phyloP scores from a whole-genome alignment of 1,284 basidiomycete genomes.

The Melampsora americana region DNA sequence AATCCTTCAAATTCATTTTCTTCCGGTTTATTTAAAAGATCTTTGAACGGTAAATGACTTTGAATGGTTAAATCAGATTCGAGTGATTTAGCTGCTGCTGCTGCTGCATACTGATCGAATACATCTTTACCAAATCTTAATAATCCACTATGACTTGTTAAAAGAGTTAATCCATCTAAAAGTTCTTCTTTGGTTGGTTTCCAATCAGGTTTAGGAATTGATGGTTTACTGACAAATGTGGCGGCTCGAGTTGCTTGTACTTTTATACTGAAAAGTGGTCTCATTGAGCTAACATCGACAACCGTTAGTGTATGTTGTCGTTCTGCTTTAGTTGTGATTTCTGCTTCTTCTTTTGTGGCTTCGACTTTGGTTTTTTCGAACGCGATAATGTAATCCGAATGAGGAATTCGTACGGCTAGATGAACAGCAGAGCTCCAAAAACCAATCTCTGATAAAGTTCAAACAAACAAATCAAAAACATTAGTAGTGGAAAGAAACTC shows the following conservation, averaged over 20 bases:
- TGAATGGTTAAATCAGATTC: slow-evolving; percentile 23
- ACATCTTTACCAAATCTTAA: slow-evolving; percentile 23
- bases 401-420: not conserved
- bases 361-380: not conserved
- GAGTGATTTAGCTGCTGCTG: slow-evolving; percentile 2
- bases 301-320: not conserved
- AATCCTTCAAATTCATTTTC: not conserved
- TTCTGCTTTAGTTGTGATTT: not conserved
- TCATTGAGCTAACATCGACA: not conserved
- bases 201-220: not conserved
- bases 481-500: not conserved
- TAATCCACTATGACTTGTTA: slow-evolving; percentile 8
- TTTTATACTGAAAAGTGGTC: not conserved
- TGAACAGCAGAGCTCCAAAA: not conserved
- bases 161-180: slow-evolving; percentile 35
- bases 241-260: not conserved
- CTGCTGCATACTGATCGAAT: not conserved
- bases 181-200: not conserved
- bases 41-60: slow-evolving; percentile 22
- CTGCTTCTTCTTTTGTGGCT: not conserved
- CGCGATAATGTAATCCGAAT: not conserved
- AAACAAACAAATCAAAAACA: not conserved
- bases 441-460: not conserved
- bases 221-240: not conserved
- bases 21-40: slow-evolving; percentile 10